A percentile compares a stretch with the other conserved stretches of the same genome.
These are phyloP conservation scores for Cardamine chenopodiifolia DNA, from an alignment of 345 rosid genomes.

Conservation along the genomic window DNA sequence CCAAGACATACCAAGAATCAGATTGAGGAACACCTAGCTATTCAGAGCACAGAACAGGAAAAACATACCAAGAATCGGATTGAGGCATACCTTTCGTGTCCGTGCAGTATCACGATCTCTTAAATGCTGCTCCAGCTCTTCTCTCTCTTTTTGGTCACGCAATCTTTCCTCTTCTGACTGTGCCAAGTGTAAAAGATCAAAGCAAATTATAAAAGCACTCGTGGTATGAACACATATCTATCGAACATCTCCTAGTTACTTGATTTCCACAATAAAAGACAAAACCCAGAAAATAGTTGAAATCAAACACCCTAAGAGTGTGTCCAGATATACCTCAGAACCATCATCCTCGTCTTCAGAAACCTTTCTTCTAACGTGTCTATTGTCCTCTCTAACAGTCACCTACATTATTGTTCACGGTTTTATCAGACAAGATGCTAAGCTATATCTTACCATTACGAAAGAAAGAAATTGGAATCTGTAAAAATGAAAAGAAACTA, in stretches of 20 bases:
- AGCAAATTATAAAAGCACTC: conserved; percentile 7
- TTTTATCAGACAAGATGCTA: conserved; percentile 27
- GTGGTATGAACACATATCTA: background rate
- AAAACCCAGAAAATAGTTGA: background rate
- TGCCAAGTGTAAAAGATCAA: conserved; percentile 22
- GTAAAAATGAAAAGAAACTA: conserved; percentile 39
- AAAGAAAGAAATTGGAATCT: conserved; percentile 30
- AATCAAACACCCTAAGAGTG: conserved; percentile 10
- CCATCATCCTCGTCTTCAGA: conserved; percentile 62
- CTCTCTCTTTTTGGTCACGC: conserved; percentile 92
- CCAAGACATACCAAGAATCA: conserved; percentile 25
- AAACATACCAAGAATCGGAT: conserved; percentile 19
- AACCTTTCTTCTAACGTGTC: conserved; percentile 61
- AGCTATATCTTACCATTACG: conserved; percentile 33
- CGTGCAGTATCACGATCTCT: conserved; percentile 85
- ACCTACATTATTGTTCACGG: conserved; percentile 53
- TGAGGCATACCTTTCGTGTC: conserved; percentile 70
- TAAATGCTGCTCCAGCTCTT: conserved; percentile 76
- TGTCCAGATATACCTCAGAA: conserved; percentile 66
- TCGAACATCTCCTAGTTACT: conserved; percentile 1
- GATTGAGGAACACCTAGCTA: conserved; percentile 49
- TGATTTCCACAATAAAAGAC: conserved; percentile 11
- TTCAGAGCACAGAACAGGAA: conserved; percentile 12
- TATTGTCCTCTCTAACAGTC: conserved; percentile 48
- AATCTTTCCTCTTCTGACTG: conserved; percentile 92